These are phyloP conservation scores for Rhynchospora pubera DNA, from an alignment of 176 grass and related monocot genomes.

Conservation along the genomic window DNA sequence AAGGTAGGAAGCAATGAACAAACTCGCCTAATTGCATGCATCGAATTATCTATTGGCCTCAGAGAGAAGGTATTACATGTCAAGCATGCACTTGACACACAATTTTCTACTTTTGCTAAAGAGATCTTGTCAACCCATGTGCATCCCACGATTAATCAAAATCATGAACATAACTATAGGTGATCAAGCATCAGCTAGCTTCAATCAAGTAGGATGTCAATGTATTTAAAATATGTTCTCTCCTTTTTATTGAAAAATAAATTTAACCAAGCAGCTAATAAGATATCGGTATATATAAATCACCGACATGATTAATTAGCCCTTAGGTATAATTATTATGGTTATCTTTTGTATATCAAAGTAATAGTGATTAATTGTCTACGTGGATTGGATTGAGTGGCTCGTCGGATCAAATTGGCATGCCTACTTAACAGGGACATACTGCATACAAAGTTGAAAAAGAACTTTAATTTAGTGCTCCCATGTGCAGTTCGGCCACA, in stretches of 20 bases:
- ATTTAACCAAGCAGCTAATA: not conserved
- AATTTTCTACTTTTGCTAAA: conserved; percentile 2
- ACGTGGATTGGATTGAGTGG: not conserved
- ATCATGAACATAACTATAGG: not conserved
- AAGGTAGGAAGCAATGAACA: not conserved
- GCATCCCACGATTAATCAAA: not conserved
- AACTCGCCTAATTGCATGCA: not conserved
- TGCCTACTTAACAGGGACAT: not conserved
- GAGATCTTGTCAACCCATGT: not conserved
- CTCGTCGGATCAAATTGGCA: not conserved
- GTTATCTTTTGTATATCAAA: not conserved
- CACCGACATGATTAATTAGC: not conserved
- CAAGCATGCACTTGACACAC: not conserved
- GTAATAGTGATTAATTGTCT: not conserved
- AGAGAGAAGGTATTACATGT: not conserved
- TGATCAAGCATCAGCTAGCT: not conserved
- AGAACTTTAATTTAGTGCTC: not conserved
- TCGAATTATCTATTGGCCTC: not conserved
- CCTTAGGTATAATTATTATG: not conserved
- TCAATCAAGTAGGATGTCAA: not conserved
- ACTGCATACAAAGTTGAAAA: not conserved
- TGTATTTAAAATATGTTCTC: not conserved
- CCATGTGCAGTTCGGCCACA: not conserved
- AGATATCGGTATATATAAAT: not conserved
- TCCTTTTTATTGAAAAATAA: not conserved